phyloP scores from a whole-genome alignment of 148 eudicot genomes.

The Nyssa sinensis region DNA sequence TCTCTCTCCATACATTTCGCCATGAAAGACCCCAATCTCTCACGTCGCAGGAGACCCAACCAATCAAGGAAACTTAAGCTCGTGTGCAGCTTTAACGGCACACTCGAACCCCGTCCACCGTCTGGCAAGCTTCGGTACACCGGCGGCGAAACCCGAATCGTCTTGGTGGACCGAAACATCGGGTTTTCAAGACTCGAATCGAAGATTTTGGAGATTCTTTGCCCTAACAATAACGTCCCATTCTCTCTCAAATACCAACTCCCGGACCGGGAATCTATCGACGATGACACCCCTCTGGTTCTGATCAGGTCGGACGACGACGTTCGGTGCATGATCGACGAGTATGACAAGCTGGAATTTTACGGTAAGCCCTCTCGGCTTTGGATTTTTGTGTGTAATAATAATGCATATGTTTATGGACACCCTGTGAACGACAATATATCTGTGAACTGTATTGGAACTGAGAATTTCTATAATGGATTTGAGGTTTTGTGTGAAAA shows the following conservation, averaged over 20 bases:
- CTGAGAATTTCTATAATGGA: neutral
- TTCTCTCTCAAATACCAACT: too few species aligned
- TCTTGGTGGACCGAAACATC: conserved; percentile 3
- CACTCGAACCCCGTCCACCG: conserved; percentile 12
- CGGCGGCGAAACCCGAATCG: conserved; percentile 34
- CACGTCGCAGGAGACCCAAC: too few species aligned
- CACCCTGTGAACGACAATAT: too few species aligned
- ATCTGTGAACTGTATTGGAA: too few species aligned
- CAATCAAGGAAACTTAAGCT: conserved; percentile 17
- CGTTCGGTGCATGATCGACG: conserved; percentile 23
- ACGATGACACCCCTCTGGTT: neutral
- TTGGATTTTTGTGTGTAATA: conserved; percentile 21
- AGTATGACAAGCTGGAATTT: neutral
- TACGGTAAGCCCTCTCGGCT: conserved; percentile 7
- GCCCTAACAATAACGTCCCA: neutral
- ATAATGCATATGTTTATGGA: neutral
- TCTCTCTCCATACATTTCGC: too few species aligned
- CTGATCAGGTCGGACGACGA: conserved; percentile 21
- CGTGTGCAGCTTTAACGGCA: conserved; percentile 24
- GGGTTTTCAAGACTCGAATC: conserved; percentile 6
- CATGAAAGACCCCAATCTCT: too few species aligned
- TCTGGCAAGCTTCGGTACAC: conserved; percentile 25
- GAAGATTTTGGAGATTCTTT: conserved; percentile 12
- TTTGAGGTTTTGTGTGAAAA: neutral
- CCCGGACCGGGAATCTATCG: neutral